These are phyloP conservation scores for Ogataea kodamae DNA, from an alignment of 805 yeast species.

Conservation along the genomic window DNA sequence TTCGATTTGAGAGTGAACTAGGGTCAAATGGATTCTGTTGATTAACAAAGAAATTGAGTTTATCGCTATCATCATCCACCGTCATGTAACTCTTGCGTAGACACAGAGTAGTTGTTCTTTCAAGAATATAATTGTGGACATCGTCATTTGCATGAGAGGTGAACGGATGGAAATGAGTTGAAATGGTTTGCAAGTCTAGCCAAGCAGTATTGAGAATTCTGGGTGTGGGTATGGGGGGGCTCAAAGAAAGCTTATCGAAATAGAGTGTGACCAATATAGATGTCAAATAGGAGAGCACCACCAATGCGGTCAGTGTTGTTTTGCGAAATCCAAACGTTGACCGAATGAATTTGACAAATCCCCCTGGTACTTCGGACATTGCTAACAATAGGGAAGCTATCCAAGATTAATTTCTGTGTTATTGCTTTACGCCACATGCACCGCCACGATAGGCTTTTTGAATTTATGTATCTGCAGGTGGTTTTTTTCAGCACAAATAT, in stretches of 20 bases:
- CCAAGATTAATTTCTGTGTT: not conserved
- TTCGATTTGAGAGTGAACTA: constrained; percentile 38
- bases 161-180: constrained; percentile 71
- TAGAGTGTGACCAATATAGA: constrained; percentile 33
- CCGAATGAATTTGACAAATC: constrained; percentile 33
- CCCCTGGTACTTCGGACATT: constrained; percentile 19
- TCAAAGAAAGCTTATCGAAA: constrained; percentile 41
- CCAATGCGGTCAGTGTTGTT: constrained; percentile 59
- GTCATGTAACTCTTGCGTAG: constrained; percentile 32
- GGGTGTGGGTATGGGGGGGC: constrained; percentile 42
- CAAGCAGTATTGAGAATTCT: constrained; percentile 48
- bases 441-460: constrained; percentile 4
- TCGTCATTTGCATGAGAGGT: constrained; percentile 71
- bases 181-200: constrained; percentile 69
- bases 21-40: constrained; percentile 49
- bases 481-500: not conserved
- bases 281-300: constrained; percentile 43
- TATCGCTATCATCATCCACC: constrained; percentile 39
- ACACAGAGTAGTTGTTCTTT: constrained; percentile 39
- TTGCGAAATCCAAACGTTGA: constrained; percentile 68
- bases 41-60: constrained; percentile 40
- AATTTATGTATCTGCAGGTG: not conserved
- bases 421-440: constrained; percentile 8
- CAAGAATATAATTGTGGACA: constrained; percentile 63
- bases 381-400: not conserved